Conservation (phyloP, 805 yeast genomes). For the Naumovozyma baii region DNA sequence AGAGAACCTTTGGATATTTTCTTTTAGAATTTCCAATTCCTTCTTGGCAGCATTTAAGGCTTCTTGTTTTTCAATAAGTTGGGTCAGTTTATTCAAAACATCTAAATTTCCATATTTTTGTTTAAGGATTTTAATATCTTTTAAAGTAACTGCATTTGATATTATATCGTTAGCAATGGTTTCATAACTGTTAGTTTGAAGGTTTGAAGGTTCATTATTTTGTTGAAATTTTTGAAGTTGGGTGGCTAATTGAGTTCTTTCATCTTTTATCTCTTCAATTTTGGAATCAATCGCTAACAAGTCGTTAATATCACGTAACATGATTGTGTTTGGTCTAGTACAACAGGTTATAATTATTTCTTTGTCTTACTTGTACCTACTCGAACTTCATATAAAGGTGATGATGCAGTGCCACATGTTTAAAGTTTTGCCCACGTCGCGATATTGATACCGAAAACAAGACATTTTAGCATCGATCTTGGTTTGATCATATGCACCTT, state of each 20-base stretch:
- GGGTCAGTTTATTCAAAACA: conserved; percentile 12
- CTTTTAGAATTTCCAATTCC: conserved; percentile 2
- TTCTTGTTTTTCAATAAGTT: conserved; percentile 5
- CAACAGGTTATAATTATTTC: too few relatives aligned
- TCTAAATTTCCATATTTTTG: conserved; percentile 20
- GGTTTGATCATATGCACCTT: too few relatives aligned
- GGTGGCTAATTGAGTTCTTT: conserved; percentile 17
- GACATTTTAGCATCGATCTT: too few relatives aligned
- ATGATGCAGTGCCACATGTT: too few relatives aligned
- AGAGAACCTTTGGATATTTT: conserved; percentile 3
- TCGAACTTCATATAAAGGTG: too few relatives aligned
- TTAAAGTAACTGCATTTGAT: conserved; percentile 7
- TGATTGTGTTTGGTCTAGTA: too few relatives aligned
- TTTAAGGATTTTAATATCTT: conserved; percentile 10
- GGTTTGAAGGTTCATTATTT: conserved; percentile 3
- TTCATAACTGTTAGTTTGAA: conserved; percentile 4
- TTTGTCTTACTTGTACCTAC: too few relatives aligned
- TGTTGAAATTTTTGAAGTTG: conserved; percentile 11
- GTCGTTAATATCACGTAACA: conserved; percentile 20
- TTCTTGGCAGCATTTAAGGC: conserved; percentile 2
- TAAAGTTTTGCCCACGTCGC: too few relatives aligned
- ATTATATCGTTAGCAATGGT: conserved; percentile 18
- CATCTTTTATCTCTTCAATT: conserved; percentile 18
- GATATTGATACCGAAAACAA: too few relatives aligned
- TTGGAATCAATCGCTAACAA: conserved; percentile 18